These are phyloP conservation scores for Hysterium pulicare DNA, from an alignment of 2,329 filamentous ascomycete species.

Conservation along the genomic window DNA sequence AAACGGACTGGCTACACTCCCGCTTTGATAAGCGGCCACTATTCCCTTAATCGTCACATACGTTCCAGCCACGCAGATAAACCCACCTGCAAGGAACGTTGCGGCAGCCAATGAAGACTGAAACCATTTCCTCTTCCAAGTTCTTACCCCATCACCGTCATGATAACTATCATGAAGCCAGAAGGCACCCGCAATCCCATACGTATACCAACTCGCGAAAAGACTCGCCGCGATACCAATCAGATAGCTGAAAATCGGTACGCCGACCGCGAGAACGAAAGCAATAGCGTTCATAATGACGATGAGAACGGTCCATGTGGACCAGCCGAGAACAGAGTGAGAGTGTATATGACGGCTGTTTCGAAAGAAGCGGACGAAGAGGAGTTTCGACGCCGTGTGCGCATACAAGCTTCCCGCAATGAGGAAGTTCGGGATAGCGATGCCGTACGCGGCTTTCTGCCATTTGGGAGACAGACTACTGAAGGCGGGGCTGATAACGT, in stretches of 20 bases:
- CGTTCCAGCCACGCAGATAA: conserved; percentile 49
- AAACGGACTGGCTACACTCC: conserved; percentile 24
- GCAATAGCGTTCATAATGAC: conserved; percentile 46
- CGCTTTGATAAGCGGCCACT: conserved; percentile 29
- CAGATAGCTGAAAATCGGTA: conserved; percentile 55
- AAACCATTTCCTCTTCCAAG: conserved; percentile 38
- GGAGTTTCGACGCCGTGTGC: conserved; percentile 51
- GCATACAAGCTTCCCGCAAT: conserved; percentile 50
- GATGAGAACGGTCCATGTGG: conserved; percentile 47
- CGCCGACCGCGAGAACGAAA: conserved; percentile 45
- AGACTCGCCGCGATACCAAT: conserved; percentile 50
- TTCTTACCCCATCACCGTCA: conserved; percentile 37
- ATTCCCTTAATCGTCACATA: conserved; percentile 48
- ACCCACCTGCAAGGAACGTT: conserved; percentile 46
- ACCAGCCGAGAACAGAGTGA: conserved; percentile 48
- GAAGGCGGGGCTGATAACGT: conserved; percentile 48
- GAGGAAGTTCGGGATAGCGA: conserved; percentile 51
- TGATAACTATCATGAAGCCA: conserved; percentile 52
- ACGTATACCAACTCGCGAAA: conserved; percentile 55
- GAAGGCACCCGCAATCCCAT: conserved; percentile 52
- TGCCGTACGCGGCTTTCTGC: conserved; percentile 51
- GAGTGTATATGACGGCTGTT: conserved; percentile 46
- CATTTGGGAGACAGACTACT: conserved; percentile 45
- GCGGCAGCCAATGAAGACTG: conserved; percentile 41
- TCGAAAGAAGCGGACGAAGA: conserved; percentile 51